Percentiles rank a stretch among this genome's conserved stretches.
These are phyloP conservation scores for Saturnispora saitoi DNA, from an alignment of 805 yeast genomes.

Conservation along the genomic window DNA sequence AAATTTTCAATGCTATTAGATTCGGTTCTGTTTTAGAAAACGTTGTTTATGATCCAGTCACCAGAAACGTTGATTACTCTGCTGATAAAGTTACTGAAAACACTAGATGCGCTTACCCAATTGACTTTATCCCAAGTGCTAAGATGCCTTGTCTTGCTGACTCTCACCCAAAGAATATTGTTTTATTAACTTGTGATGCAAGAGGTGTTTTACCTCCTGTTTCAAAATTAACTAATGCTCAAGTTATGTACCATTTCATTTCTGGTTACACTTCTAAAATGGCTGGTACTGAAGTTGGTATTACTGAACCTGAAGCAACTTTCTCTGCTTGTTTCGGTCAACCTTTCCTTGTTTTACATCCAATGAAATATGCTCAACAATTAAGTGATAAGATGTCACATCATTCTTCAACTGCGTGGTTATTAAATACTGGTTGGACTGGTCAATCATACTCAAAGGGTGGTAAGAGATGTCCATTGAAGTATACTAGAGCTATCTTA, in stretches of 20 bases:
- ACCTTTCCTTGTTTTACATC: slow-evolving; percentile 96
- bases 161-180: slow-evolving; percentile 84
- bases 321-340: slow-evolving; percentile 99
- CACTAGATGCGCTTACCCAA: slow-evolving; percentile 98
- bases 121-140: slow-evolving; percentile 93
- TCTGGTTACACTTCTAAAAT: slow-evolving; percentile 98
- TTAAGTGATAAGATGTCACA: slow-evolving; percentile 83
- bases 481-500: slow-evolving; percentile 93
- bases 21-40: slow-evolving; percentile 94
- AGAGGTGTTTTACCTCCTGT: slow-evolving; percentile 97
- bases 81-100: slow-evolving; percentile 84
- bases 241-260: slow-evolving; percentile 98
- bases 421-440: slow-evolving; percentile 97
- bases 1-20: slow-evolving; percentile 87
- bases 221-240: slow-evolving; percentile 85
- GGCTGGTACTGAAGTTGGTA: slow-evolving; percentile 99
- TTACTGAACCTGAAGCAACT: slow-evolving; percentile 95
- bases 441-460: slow-evolving; percentile 89
- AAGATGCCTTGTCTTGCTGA: slow-evolving; percentile 90
- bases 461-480: slow-evolving; percentile 95
- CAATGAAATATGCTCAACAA: slow-evolving; percentile 96
- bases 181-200: slow-evolving; percentile 93
- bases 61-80: slow-evolving; percentile 79
- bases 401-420: slow-evolving; percentile 91
- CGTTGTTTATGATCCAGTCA: slow-evolving; percentile 69